Evolutionary conservation across 148 eudicot species (phyloP).

Genomic region (Pouteria glomerata): DNA sequence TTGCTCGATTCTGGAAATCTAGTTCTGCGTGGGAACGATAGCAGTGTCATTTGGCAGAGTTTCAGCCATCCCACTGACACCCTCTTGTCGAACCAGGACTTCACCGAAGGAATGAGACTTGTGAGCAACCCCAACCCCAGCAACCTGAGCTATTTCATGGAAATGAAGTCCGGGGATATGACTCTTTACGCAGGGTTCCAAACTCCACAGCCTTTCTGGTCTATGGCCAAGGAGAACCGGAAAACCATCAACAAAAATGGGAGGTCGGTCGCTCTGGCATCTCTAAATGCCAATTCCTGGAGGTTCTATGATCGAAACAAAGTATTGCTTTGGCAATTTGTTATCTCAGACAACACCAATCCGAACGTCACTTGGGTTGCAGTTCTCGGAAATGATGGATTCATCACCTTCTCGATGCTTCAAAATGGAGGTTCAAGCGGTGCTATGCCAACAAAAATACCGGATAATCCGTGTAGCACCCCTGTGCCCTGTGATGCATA

Average conservation of each 20-base stretch:
- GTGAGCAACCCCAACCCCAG: constrained; percentile 35
- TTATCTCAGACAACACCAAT: constrained; percentile 29
- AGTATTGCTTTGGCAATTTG: constrained; percentile 50
- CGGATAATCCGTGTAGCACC: constrained; percentile 51
- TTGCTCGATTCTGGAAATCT: constrained; percentile 71
- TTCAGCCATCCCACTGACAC: constrained; percentile 77
- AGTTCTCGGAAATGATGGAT: constrained; percentile 63
- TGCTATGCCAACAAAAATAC: constrained; percentile 41
- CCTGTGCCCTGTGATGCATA: constrained; percentile 74
- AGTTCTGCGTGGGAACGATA: constrained; percentile 51
- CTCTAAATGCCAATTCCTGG: constrained; percentile 65
- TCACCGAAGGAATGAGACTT: constrained; percentile 64
- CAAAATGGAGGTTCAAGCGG: constrained; percentile 21
- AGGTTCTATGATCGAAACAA: constrained; percentile 57
- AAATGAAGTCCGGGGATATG: constrained; percentile 65
- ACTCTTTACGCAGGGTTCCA: constrained; percentile 51
- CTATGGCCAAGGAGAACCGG: constrained; percentile 49
- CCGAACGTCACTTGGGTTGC: constrained; percentile 68
- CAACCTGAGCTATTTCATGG: constrained; percentile 63
- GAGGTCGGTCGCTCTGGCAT: constrained; percentile 31
- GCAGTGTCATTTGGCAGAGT: constrained; percentile 66
- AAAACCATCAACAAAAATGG: constrained; percentile 51
- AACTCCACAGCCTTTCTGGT: constrained; percentile 85
- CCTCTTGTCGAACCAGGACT: constrained; percentile 63
- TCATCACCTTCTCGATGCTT: constrained; percentile 45